Evolutionary conservation across 208 protist genomes (phyloP).

Genomic region (Acanthamoeba healyi): DNA sequence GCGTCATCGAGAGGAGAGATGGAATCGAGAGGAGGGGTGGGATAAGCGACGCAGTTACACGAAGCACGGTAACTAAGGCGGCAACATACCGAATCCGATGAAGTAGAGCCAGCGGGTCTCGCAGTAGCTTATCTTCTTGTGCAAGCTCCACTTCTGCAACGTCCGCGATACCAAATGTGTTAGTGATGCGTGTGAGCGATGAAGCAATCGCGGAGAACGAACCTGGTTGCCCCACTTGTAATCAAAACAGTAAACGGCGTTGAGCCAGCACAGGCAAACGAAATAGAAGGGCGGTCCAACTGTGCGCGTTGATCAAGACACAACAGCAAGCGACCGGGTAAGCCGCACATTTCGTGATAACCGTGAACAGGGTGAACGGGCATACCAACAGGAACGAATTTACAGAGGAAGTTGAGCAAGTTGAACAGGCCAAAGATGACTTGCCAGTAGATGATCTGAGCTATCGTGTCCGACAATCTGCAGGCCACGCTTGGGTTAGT

Average conservation of each 20-base stretch:
- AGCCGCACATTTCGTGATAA: too few relatives aligned
- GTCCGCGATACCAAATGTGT: background rate
- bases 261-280: conserved; percentile 64
- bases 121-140: conserved; percentile 66
- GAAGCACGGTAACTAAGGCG: too few relatives aligned
- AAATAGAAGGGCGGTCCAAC: conserved; percentile 67
- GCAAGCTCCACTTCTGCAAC: conserved; percentile 6
- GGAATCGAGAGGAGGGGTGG: too few relatives aligned
- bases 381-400: conserved; percentile 57
- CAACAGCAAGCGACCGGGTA: too few relatives aligned
- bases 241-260: conserved; percentile 70
- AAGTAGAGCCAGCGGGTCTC: conserved; percentile 77
- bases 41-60: background rate
- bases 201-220: background rate
- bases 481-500: too few relatives aligned
- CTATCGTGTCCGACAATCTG: conserved; percentile 36
- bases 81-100: conserved; percentile 62
- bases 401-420: conserved; percentile 60
- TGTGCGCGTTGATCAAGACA: background rate
- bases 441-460: conserved; percentile 59
- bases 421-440: conserved; percentile 70
- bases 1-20: background rate
- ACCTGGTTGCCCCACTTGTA: conserved; percentile 69
- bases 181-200: too few relatives aligned
- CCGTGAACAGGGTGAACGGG: background rate